Conservation (phyloP, 73 alveolate genomes). For the Effrenium voratum region DNA sequence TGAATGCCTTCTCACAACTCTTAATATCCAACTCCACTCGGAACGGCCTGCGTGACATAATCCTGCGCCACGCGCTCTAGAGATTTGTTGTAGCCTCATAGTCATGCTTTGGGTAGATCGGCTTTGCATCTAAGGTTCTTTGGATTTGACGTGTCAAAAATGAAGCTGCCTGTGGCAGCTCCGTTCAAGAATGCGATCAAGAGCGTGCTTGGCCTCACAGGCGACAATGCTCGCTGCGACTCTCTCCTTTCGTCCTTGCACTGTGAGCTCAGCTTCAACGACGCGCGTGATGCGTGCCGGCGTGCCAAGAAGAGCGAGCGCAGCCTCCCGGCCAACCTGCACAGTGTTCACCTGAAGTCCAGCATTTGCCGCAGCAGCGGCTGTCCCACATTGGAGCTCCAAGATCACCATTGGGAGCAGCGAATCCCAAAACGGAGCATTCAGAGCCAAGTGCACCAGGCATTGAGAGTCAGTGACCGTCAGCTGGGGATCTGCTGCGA, state of each 20-base stretch:
- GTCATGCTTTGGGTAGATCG: background rate
- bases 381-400: background rate
- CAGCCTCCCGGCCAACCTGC: background rate
- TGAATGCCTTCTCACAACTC: no score
- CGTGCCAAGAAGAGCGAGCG: background rate
- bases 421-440: background rate
- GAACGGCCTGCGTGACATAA: no score
- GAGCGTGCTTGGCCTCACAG: background rate
- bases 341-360: background rate
- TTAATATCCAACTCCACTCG: no score
- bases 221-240: no score
- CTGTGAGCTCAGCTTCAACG: slow-evolving; percentile 1
- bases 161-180: background rate
- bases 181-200: background rate
- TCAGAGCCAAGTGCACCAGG: background rate
- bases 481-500: background rate
- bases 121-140: background rate
- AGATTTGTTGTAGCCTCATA: no score
- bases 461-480: background rate
- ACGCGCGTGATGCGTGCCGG: background rate
- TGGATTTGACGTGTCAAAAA: background rate
- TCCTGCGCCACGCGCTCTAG: no score
- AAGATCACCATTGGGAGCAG: background rate
- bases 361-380: background rate
- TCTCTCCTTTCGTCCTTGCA: background rate